Evolutionary conservation across 257 asterid genomes (phyloP).

Genomic region (Scutellaria baicalensis): DNA sequence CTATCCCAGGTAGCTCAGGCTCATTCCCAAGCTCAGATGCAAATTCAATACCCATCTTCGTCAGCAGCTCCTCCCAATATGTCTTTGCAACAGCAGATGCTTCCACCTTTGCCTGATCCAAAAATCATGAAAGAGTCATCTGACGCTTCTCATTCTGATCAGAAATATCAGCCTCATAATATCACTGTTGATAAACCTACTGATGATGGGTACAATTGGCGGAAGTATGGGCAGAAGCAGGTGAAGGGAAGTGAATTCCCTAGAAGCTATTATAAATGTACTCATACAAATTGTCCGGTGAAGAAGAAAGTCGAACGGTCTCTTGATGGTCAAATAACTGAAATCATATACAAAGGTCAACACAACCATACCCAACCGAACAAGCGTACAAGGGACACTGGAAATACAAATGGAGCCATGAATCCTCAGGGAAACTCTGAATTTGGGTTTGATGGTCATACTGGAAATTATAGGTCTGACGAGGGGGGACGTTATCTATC

Average conservation of each 20-base stretch:
- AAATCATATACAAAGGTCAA: slow-evolving; percentile 72
- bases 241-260: slow-evolving; percentile 67
- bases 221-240: slow-evolving; percentile 68
- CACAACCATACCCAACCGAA: slow-evolving; percentile 47
- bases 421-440: slow-evolving; percentile 25
- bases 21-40: slow-evolving; percentile 44
- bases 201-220: slow-evolving; percentile 65
- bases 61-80: slow-evolving; percentile 31
- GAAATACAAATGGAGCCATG: slow-evolving; percentile 25
- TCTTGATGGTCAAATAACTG: slow-evolving; percentile 60
- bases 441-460: slow-evolving; percentile 26
- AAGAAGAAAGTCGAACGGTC: slow-evolving; percentile 70
- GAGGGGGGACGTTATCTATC: slow-evolving; percentile 28
- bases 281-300: slow-evolving; percentile 58
- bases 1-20: slow-evolving; percentile 46
- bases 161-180: slow-evolving; percentile 18
- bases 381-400: slow-evolving; percentile 42
- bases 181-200: slow-evolving; percentile 30
- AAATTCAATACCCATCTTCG: slow-evolving; percentile 36
- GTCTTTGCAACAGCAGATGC: slow-evolving; percentile 15
- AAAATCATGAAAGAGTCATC: slow-evolving; percentile 8
- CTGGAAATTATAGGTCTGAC: slow-evolving; percentile 26
- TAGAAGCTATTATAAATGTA: slow-evolving; percentile 70
- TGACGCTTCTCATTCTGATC: slow-evolving; percentile 12
- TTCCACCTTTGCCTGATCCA: background rate